phyloP scores from a whole-genome alignment of 169 alveolate genomes.

The Plasmodium coatneyi region DNA sequence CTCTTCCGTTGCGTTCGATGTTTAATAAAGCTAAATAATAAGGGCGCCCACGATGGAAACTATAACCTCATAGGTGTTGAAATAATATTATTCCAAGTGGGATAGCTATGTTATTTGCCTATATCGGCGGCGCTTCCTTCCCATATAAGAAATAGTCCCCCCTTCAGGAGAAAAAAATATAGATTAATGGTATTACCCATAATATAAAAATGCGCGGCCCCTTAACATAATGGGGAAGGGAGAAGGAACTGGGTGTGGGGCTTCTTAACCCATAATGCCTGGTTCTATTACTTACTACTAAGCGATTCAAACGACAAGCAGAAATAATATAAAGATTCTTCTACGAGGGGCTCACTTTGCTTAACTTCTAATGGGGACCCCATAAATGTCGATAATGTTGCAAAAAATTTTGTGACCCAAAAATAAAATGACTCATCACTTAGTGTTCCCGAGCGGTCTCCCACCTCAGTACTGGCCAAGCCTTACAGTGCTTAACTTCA shows the following conservation, averaged over 20 bases:
- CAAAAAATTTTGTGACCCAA: neutral
- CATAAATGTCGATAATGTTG: neutral
- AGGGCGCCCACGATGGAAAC: neutral
- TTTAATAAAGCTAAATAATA: too few species aligned
- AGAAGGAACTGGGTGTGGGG: neutral
- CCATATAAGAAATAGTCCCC: neutral
- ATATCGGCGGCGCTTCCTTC: neutral
- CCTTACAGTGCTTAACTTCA: constrained; percentile 94
- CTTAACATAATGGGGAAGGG: neutral
- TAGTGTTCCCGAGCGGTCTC: constrained; percentile 92
- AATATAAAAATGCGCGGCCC: neutral
- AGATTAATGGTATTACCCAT: neutral
- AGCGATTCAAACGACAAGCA: neutral
- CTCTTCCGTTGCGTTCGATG: neutral
- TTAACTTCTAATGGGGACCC: neutral
- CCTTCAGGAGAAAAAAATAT: too few species aligned
- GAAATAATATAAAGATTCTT: too few species aligned
- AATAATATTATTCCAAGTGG: neutral
- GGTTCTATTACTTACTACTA: too few species aligned
- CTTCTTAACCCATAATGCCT: neutral
- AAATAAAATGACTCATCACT: constrained; percentile 74
- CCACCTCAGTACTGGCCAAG: constrained; percentile 93
- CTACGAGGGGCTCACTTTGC: neutral
- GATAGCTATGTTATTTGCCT: neutral
- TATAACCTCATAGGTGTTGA: neutral